Conservation (phyloP, 139 green algal genomes). For the Picochlorum sp. region DNA sequence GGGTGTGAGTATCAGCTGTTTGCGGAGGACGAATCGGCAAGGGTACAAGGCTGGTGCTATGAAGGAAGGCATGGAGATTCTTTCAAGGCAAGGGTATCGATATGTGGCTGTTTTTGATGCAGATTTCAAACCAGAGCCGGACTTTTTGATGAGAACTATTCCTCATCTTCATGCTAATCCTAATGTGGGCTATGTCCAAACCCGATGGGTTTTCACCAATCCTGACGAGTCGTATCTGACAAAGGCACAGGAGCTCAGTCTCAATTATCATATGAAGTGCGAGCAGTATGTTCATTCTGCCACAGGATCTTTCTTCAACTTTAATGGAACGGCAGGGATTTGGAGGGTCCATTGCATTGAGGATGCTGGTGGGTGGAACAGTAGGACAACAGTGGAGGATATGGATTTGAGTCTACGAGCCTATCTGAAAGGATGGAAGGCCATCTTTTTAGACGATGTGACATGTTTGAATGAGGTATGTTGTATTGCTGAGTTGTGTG, state of each 20-base stretch:
- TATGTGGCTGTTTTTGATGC: conserved; percentile 82
- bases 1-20: conserved; percentile 50
- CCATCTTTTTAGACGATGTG: conserved; percentile 76
- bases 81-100: conserved; percentile 38
- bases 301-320: conserved; percentile 78
- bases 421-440: conserved; percentile 76
- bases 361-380: conserved; percentile 83
- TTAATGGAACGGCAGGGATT: conserved; percentile 79
- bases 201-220: conserved; percentile 78
- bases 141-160: conserved; percentile 63
- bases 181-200: conserved; percentile 64
- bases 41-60: conserved; percentile 85
- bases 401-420: conserved; percentile 80
- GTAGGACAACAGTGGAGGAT: conserved; percentile 89
- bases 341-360: conserved; percentile 66
- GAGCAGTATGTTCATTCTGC: conserved; percentile 72
- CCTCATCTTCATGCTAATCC: conserved; percentile 52
- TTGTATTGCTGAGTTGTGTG: conserved; percentile 1
- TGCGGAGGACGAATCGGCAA: conserved; percentile 57
- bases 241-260: conserved; percentile 53
- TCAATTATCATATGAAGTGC: conserved; percentile 82
- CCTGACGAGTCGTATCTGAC: conserved; percentile 77
- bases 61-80: conserved; percentile 58
- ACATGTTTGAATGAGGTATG: conserved; percentile 61
- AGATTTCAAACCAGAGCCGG: conserved; percentile 72